phyloP scores from a whole-genome alignment of 352 stramenopile species.

The Pythium sp. region DNA sequence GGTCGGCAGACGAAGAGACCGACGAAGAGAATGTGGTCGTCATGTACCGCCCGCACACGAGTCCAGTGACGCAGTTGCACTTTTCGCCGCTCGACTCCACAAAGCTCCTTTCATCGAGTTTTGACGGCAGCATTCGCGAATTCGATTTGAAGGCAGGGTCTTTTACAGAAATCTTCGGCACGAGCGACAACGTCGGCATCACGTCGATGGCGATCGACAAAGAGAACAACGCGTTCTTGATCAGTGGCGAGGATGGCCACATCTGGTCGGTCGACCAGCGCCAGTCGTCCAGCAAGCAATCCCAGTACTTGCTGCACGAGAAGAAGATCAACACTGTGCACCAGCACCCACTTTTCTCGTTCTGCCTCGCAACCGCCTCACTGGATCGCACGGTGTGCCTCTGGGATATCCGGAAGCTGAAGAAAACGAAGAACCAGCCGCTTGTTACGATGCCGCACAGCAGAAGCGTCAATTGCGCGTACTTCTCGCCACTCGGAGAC shows the following conservation, averaged over 20 bases:
- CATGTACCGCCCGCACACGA: conserved; percentile 65
- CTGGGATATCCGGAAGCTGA: conserved; percentile 73
- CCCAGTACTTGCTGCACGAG: conserved; percentile 58
- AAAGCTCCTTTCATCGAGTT: conserved; percentile 69
- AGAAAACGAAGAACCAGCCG: conserved; percentile 33
- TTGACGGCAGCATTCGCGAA: conserved; percentile 61
- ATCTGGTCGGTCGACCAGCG: conserved; percentile 59
- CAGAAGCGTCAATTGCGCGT: conserved; percentile 86
- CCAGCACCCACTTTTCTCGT: conserved; percentile 52
- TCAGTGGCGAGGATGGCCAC: conserved; percentile 62
- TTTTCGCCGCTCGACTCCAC: conserved; percentile 42
- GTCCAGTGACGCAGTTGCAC: conserved; percentile 63
- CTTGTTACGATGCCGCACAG: conserved; percentile 61
- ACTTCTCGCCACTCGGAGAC: conserved; percentile 70
- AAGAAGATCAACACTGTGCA: conserved; percentile 89
- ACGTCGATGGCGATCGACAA: conserved; percentile 46
- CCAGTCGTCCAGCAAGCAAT: conserved; percentile 22
- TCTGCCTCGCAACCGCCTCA: conserved; percentile 74
- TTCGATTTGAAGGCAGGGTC: conserved; percentile 61
- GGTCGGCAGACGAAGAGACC: conserved; percentile 34
- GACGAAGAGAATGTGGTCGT: conserved; percentile 35
- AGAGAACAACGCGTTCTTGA: conserved; percentile 28
- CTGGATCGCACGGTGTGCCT: conserved; percentile 78
- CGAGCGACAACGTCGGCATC: conserved; percentile 41
- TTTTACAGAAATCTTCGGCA: conserved; percentile 58